Evolutionary conservation across 345 rosid genomes (phyloP).

Genomic region (Brassica incana): DNA sequence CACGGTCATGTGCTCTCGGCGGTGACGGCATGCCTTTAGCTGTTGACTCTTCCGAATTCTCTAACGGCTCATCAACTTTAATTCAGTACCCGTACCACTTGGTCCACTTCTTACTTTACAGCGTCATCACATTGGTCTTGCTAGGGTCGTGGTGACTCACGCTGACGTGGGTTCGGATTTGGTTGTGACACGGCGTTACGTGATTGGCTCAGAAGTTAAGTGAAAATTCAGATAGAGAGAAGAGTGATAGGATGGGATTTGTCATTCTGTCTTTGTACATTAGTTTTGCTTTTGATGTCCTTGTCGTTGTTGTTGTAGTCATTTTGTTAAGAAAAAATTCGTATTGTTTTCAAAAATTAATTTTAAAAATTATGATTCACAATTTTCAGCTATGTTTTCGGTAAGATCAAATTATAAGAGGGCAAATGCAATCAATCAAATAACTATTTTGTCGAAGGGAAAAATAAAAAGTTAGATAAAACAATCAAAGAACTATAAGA

Average conservation of each 20-base stretch:
- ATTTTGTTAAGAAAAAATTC: conserved; percentile 4
- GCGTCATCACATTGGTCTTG: conserved; percentile 29
- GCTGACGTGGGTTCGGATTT: conserved; percentile 10
- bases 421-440: neutral
- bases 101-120: conserved; percentile 23
- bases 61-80: conserved; percentile 42
- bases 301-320: conserved; percentile 15
- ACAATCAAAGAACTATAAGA: neutral
- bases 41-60: conserved; percentile 70
- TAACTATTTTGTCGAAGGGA: too few relatives aligned
- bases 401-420: neutral
- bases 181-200: conserved; percentile 16
- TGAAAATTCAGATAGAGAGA: conserved; percentile 29
- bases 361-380: neutral
- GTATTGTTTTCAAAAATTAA: neutral
- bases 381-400: neutral
- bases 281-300: conserved; percentile 24
- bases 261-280: conserved; percentile 33
- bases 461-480: too few relatives aligned
- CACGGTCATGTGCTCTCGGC: conserved; percentile 70
- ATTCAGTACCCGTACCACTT: conserved; percentile 1
- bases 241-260: neutral
- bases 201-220: conserved; percentile 15
- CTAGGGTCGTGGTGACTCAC: conserved; percentile 13
- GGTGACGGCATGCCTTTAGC: conserved; percentile 91